phyloP scores from a whole-genome alignment of 2,329 filamentous ascomycete species.

The Cadophora gregata region DNA sequence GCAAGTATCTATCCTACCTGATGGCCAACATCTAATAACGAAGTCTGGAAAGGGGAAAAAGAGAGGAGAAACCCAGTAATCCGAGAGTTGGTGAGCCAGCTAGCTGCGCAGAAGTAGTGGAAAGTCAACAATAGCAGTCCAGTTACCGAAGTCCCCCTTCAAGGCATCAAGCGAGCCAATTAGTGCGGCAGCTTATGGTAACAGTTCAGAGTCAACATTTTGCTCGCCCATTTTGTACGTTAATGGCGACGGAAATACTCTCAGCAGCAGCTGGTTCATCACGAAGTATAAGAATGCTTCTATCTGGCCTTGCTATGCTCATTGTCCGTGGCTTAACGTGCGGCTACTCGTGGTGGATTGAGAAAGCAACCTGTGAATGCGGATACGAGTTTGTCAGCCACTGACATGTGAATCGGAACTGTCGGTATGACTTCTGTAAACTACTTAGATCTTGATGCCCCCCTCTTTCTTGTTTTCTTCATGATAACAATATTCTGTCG shows the following conservation, averaged over 20 bases:
- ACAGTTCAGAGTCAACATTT: no score
- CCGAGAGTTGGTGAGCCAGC: no score
- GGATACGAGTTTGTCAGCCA: conserved; percentile 11
- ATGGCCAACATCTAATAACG: no score
- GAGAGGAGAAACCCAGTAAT: no score
- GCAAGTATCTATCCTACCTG: no score
- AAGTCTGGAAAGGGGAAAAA: no score
- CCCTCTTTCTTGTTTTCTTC: not conserved
- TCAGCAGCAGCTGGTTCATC: not conserved
- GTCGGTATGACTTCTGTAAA: conserved; percentile 11
- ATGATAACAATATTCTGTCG: not conserved
- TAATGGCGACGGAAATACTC: not conserved
- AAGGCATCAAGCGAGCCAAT: not conserved
- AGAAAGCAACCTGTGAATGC: not conserved
- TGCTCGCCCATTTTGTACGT: not conserved
- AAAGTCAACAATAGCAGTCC: not conserved
- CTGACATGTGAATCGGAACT: conserved; percentile 14
- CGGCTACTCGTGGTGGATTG: not conserved
- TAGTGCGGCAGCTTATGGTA: not conserved
- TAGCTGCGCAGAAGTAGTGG: no score
- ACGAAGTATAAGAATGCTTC: not conserved
- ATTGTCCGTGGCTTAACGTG: not conserved
- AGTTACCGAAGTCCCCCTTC: not conserved
- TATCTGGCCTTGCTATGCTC: not conserved
- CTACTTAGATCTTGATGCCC: not conserved